Base-by-base conservation (phyloP, 345 rosid species). In the Litchi chinensis region DNA sequence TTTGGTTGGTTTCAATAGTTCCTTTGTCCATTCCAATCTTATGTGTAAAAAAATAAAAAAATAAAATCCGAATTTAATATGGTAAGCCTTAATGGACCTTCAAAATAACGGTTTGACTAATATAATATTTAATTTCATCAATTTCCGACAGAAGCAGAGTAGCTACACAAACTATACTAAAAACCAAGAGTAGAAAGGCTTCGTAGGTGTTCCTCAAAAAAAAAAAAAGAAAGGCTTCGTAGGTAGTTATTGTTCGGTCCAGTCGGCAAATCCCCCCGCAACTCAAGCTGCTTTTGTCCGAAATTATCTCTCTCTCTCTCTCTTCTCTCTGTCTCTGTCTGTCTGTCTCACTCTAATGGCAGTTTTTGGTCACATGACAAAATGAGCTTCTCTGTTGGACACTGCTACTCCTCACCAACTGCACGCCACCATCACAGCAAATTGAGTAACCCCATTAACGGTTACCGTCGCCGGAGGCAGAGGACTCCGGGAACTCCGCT, bases 351-450 rank as follows among this genome's bases (percentile, higher is more conserved):
- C 19, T 18, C 48, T 78, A 83, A 67, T 54, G 76, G 16, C 22
- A 24, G 5, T 16, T 19, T 39, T 2, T 37, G 8, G 19, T 41
- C 3, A 6, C 26, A 44, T 13, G 9, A 26, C 64, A 8, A 56
- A 71, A 86, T 86, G 86, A 81, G 52, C 81, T 71, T 74, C 37
- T 60, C 68, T 5, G 44, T 64, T 79, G 70, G 79, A 44, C 48
- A 59, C 41, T 54, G 40, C 74, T 64, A 74, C 48, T 18, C 16
- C 43, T 26, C 73, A 21, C 37, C 71, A 64, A 41, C 72, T 60
- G 44, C 79, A 50, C 65, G 12, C n/a, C 79, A 43, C 24, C 73
- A 3, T 46, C 79, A 68, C 69, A 40, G 69, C 4, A 78, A 40
- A 71, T 16, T 68, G 39, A 78, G 72, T 52, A 39, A 32, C 62